Conservation (phyloP, 331 rosid species). For the Rhamnella rubrinervis region DNA sequence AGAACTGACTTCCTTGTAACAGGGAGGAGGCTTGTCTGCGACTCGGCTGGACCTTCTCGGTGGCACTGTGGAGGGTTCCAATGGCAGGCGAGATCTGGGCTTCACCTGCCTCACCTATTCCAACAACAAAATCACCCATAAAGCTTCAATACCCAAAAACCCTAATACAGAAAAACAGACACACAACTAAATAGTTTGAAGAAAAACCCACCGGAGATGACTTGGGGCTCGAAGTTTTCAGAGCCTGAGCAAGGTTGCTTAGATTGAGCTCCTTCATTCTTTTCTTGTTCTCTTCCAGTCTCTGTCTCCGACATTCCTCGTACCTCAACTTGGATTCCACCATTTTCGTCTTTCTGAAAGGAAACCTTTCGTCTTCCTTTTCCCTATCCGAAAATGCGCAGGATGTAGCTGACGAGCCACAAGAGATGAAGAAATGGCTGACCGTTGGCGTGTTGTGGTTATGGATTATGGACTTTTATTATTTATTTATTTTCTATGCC, state of each 20-base stretch:
- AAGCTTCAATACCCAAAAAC: neutral
- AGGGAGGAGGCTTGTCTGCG: conserved; percentile 31
- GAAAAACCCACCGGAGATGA: conserved; percentile 36
- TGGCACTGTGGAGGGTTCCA: conserved; percentile 20
- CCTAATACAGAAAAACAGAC: neutral
- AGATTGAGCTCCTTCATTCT: conserved; percentile 58
- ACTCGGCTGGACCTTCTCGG: conserved; percentile 47
- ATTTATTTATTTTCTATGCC: too few relatives aligned
- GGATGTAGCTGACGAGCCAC: too few relatives aligned
- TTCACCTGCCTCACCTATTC: conserved; percentile 30
- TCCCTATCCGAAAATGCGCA: too few relatives aligned
- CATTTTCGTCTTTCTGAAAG: conserved; percentile 20
- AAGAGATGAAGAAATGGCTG: too few relatives aligned
- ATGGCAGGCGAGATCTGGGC: conserved; percentile 20
- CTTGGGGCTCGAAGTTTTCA: conserved; percentile 36
- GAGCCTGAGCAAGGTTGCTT: conserved; percentile 38
- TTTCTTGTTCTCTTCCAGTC: conserved; percentile 51
- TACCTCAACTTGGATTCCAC: conserved; percentile 37
- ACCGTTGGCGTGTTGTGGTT: too few relatives aligned
- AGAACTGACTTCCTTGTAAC: conserved; percentile 45
- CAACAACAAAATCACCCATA: neutral
- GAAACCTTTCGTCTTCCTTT: too few relatives aligned
- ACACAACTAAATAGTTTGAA: neutral
- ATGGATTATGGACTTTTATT: too few relatives aligned
- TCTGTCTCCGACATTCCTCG: conserved; percentile 46